Conservation (phyloP, 306 rosid genomes). For the Cicer judaicum region DNA sequence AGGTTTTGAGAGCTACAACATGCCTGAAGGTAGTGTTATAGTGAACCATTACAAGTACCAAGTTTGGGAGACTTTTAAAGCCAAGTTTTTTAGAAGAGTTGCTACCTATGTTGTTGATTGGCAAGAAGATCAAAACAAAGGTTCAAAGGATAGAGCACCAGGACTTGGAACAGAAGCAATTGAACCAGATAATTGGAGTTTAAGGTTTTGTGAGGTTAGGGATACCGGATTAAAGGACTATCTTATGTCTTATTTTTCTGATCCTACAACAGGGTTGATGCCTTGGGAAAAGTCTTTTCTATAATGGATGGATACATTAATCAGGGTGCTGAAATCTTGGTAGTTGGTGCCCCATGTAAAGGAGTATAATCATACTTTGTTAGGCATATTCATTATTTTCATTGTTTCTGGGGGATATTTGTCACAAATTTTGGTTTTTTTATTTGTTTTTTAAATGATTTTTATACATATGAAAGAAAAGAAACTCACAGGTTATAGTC, state of each 20-base stretch:
- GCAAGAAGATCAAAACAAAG: slow-evolving; percentile 85
- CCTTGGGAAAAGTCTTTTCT: slow-evolving; percentile 76
- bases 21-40: slow-evolving; percentile 60
- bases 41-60: slow-evolving; percentile 95
- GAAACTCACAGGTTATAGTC: slow-evolving; percentile 50
- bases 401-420: slow-evolving; percentile 42
- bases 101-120: slow-evolving; percentile 97
- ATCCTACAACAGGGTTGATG: slow-evolving; percentile 69
- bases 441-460: slow-evolving; percentile 26
- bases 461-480: slow-evolving; percentile 47
- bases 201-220: slow-evolving; percentile 89
- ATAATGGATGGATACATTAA: slow-evolving; percentile 42
- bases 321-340: slow-evolving; percentile 53
- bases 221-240: slow-evolving; percentile 84
- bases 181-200: slow-evolving; percentile 83
- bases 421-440: slow-evolving; percentile 49
- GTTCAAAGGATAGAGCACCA: slow-evolving; percentile 96
- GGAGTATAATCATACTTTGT: slow-evolving; percentile 52
- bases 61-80: slow-evolving; percentile 86
- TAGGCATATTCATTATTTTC: slow-evolving; percentile 58
- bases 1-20: slow-evolving; percentile 53
- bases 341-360: slow-evolving; percentile 56
- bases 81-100: slow-evolving; percentile 88
- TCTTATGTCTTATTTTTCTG: slow-evolving; percentile 64
- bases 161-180: slow-evolving; percentile 90